Evolutionary conservation across 768 basidiomycete species (phyloP).

Genomic region (Xerocomellus chrysenteron): DNA sequence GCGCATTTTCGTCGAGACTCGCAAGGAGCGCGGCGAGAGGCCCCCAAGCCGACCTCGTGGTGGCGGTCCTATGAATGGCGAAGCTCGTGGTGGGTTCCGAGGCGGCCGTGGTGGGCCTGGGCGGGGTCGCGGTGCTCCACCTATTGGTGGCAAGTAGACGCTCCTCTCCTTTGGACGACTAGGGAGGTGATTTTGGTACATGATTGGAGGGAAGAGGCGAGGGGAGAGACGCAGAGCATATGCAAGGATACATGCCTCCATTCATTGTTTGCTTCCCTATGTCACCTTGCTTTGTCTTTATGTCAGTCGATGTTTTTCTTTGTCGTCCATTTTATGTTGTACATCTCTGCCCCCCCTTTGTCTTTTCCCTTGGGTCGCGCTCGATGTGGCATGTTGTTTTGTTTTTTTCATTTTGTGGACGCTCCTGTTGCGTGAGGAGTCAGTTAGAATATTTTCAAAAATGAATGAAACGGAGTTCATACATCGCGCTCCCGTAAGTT

Average conservation of each 20-base stretch:
- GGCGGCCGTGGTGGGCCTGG: slow-evolving; percentile 45
- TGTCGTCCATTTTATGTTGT: slow-evolving; percentile 15
- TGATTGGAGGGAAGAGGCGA: background rate
- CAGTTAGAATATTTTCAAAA: slow-evolving; percentile 5
- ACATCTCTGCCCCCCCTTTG: slow-evolving; percentile 1
- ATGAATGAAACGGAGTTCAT: background rate
- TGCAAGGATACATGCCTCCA: slow-evolving; percentile 11
- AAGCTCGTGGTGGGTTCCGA: slow-evolving; percentile 46
- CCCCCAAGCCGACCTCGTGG: slow-evolving; percentile 61
- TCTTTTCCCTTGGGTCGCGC: slow-evolving; percentile 13
- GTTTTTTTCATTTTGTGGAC: slow-evolving; percentile 11
- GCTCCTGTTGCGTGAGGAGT: slow-evolving; percentile 28
- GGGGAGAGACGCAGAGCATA: slow-evolving; percentile 1
- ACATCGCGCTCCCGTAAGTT: too few relatives aligned
- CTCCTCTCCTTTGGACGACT: background rate
- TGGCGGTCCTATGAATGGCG: slow-evolving; percentile 49
- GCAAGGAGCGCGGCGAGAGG: slow-evolving; percentile 89
- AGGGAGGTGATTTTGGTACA: slow-evolving; percentile 1
- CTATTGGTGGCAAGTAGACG: slow-evolving; percentile 25
- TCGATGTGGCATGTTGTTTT: slow-evolving; percentile 11
- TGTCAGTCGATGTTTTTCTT: slow-evolving; percentile 1
- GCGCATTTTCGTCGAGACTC: slow-evolving; percentile 78
- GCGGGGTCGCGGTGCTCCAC: slow-evolving; percentile 41
- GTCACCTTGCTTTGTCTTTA: slow-evolving; percentile 13
- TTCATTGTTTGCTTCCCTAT: slow-evolving; percentile 13